phyloP scores from a whole-genome alignment of 768 basidiomycete species.

The Cyclocybe cylindracea region DNA sequence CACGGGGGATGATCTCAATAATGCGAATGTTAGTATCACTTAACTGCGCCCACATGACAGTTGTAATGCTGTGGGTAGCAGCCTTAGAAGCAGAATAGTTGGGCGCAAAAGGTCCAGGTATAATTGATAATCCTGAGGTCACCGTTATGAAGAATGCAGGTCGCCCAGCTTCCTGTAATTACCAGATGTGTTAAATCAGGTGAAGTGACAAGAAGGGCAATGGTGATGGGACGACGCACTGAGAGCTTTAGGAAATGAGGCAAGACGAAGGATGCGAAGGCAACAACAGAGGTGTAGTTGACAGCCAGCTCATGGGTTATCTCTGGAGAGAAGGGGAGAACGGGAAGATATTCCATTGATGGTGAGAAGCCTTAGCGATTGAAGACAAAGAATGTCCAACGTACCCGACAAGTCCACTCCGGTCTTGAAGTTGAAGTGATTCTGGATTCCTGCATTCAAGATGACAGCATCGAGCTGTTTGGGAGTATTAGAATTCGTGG shows the following conservation, averaged over 20 bases:
- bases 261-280: constrained; percentile 46
- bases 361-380: background rate
- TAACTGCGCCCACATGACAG: constrained; percentile 48
- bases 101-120: constrained; percentile 40
- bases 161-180: constrained; percentile 39
- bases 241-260: constrained; percentile 58
- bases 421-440: constrained; percentile 46
- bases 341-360: background rate
- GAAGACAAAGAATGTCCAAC: background rate
- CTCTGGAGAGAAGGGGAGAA: constrained; percentile 36
- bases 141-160: constrained; percentile 52
- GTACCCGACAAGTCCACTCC: constrained; percentile 35
- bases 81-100: constrained; percentile 63
- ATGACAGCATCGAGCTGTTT: constrained; percentile 56
- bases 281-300: constrained; percentile 54
- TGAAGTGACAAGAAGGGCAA: background rate
- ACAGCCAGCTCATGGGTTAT: constrained; percentile 48
- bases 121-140: constrained; percentile 50
- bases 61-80: constrained; percentile 53
- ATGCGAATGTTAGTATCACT: constrained; percentile 53
- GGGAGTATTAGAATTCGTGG: background rate
- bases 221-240: constrained; percentile 31
- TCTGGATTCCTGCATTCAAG: constrained; percentile 55
- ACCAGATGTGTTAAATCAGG: background rate
- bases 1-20: constrained; percentile 59